phyloP scores from a whole-genome alignment of 2,329 filamentous ascomycete species.

The Pseudogymnoascus sp. region DNA sequence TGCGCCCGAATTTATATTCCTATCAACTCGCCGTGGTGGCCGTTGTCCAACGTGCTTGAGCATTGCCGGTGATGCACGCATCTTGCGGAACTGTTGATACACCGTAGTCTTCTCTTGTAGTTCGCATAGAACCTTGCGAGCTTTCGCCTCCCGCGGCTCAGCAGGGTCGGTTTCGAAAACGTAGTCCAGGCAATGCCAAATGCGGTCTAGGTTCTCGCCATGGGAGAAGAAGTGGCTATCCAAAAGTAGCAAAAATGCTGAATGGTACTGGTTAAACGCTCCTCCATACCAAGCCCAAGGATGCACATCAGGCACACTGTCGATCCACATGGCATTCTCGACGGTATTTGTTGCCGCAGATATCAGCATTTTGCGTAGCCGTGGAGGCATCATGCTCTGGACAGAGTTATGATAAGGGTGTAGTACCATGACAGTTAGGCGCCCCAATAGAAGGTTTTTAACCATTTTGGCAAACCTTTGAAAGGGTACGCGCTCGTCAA shows the following conservation, averaged over 20 bases:
- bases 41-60: conserved; percentile 23
- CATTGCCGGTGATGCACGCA: conserved; percentile 40
- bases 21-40: conserved; percentile 15
- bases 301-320: conserved; percentile 42
- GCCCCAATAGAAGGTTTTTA: conserved; percentile 54
- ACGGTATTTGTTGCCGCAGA: conserved; percentile 48
- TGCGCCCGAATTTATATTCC: background rate
- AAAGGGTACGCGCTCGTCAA: conserved; percentile 51
- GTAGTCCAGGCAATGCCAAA: conserved; percentile 65
- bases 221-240: conserved; percentile 48
- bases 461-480: conserved; percentile 57
- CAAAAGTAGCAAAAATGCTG: conserved; percentile 58
- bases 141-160: conserved; percentile 48
- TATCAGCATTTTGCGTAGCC: conserved; percentile 56
- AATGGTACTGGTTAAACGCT: conserved; percentile 65
- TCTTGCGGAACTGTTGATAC: conserved; percentile 51
- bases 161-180: conserved; percentile 55
- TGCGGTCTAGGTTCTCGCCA: conserved; percentile 51
- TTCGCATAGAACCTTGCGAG: conserved; percentile 51
- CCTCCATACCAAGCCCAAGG: conserved; percentile 64
- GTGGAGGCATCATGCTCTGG: conserved; percentile 45
- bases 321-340: conserved; percentile 47
- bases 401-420: conserved; percentile 52
- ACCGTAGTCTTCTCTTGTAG: conserved; percentile 52
- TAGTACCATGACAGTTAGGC: conserved; percentile 58